Percentiles rank a stretch among this genome's conserved stretches.
Evolutionary conservation across 768 basidiomycete genomes (phyloP).

Genomic region (Serendipita sp.): DNA sequence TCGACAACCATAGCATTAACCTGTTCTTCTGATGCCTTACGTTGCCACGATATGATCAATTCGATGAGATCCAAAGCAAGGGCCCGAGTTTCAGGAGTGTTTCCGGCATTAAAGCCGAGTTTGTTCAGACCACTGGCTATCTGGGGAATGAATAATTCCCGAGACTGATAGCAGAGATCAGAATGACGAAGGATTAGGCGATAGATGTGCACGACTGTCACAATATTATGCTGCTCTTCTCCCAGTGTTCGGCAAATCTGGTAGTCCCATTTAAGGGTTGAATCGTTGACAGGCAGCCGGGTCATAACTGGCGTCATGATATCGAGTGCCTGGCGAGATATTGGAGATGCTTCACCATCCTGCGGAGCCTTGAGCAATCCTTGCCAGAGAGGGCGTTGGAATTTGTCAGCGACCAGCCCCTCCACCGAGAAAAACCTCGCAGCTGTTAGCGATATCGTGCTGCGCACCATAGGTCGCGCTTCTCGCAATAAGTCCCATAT

Average conservation of each 20-base stretch:
- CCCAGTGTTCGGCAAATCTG: conserved; percentile 69
- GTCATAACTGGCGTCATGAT: conserved; percentile 73
- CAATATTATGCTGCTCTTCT: conserved; percentile 65
- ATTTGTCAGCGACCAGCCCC: conserved; percentile 45
- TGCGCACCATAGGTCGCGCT: conserved; percentile 83
- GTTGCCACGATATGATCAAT: conserved; percentile 89
- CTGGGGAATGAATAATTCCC: conserved; percentile 81
- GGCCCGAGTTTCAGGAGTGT: conserved; percentile 64
- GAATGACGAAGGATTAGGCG: conserved; percentile 85
- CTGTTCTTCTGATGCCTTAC: conserved; percentile 29
- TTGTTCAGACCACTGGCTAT: conserved; percentile 83
- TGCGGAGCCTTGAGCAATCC: conserved; percentile 70
- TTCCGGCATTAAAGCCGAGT: conserved; percentile 58
- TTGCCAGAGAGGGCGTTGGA: conserved; percentile 42
- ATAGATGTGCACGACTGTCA: conserved; percentile 66
- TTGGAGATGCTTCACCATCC: conserved; percentile 36
- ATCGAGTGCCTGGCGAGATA: conserved; percentile 69
- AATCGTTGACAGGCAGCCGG: conserved; percentile 32
- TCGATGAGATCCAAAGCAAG: conserved; percentile 83
- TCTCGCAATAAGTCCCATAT: conserved; percentile 78
- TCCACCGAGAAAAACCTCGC: conserved; percentile 85
- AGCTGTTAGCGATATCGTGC: conserved; percentile 77
- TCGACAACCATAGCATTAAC: conserved; percentile 11
- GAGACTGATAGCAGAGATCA: conserved; percentile 80
- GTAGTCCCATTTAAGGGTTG: conserved; percentile 61